Evolutionary conservation across 75 land plant species (phyloP), one percentile per base, ranked within the genome.

Genomic region (Picea glauca): DNA sequence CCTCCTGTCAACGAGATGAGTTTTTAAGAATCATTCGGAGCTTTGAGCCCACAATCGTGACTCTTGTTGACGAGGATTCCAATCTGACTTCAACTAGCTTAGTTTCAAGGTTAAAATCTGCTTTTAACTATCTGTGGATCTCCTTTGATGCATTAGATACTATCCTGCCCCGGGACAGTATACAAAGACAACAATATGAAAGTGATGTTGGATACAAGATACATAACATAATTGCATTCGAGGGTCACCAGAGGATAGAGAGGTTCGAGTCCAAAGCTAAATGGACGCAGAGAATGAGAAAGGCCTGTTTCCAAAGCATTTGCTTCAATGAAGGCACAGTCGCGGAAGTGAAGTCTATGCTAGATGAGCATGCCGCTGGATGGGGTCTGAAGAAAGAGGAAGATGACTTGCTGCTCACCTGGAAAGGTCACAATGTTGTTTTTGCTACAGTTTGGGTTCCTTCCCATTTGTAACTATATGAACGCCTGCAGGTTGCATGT

Each of bases 391-490:
- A 85, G 83, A 85, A 81, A 65, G 91, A 89, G 40, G 90, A 88
- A 11, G 90, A 88, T 1, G 91, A 86, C 43, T 63, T 92, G 74
- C 79, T 86, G 5, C 89, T 94, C 62, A 92, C 93, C 0, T 92
- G 98, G 94, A 94, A 94, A 81, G 94, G 98, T 21, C 98, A 94
- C 72, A 88, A 90, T 81, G 93, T 87, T 58, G 88, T 89, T 1
- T 92, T 92, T 85, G 90, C 94, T 12, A 79, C 90, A 56, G 88
- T 82, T 65, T 92, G 98, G 93, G 80, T 86, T 33, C 87, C 92
- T 78, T 38, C 40, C 40, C 40, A 38, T 38, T 38, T 38, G 1
- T 38, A 38, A 38, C n/a, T n/a, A n/a, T n/a, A n/a, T n/a, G n/a
- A n/a, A n/a, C n/a, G n/a, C n/a, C n/a, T n/a, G n/a, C n/a, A n/a